Conservation (phyloP, 441 rosid species). For the Populus hybrid region DNA sequence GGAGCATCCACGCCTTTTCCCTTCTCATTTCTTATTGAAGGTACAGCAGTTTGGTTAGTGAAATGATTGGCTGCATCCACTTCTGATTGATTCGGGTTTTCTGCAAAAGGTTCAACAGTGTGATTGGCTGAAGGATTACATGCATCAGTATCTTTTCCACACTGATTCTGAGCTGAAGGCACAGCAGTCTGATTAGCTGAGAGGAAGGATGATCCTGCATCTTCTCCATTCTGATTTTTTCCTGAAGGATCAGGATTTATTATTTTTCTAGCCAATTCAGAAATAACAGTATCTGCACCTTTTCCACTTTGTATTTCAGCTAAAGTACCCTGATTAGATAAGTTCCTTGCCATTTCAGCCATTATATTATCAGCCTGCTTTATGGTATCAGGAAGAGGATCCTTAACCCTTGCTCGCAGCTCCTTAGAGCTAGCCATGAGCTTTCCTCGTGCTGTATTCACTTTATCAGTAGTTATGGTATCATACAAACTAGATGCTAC, state of each 20-base stretch:
- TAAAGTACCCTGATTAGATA: conserved; percentile 7
- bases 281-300: conserved; percentile 9
- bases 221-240: conserved; percentile 6
- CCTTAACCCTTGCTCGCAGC: conserved; percentile 35
- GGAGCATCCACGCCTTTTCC: neutral
- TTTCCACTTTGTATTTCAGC: conserved; percentile 6
- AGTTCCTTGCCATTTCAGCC: conserved; percentile 10
- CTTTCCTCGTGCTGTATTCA: conserved; percentile 33
- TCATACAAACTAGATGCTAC: conserved; percentile 2
- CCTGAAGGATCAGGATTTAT: conserved; percentile 15
- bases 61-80: neutral
- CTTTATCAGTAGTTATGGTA: conserved; percentile 26
- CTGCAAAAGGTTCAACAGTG: conserved; percentile 7
- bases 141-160: neutral
- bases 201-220: conserved; percentile 12
- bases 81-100: neutral
- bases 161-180: neutral
- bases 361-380: conserved; percentile 26
- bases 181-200: neutral
- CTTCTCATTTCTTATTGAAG: neutral
- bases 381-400: conserved; percentile 51
- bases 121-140: conserved; percentile 1
- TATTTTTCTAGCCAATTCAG: conserved; percentile 7
- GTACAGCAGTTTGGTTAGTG: neutral
- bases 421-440: conserved; percentile 39